These are phyloP conservation scores for Arthroderma sp. DNA, from an alignment of 2,329 filamentous ascomycete species.

Conservation along the genomic window DNA sequence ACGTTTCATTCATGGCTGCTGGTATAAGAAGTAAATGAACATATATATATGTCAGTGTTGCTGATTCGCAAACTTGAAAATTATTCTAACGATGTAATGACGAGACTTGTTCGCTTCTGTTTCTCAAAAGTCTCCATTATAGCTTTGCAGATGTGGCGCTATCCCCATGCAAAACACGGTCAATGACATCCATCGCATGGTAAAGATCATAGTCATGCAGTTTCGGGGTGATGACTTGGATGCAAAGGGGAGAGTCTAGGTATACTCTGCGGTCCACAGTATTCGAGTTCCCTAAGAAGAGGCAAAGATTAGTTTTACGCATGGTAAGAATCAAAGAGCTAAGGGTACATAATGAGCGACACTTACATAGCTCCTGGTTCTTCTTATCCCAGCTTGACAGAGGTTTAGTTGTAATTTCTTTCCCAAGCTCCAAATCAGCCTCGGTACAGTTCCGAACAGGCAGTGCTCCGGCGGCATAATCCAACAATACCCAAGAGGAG, in stretches of 20 bases:
- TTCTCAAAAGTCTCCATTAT: not conserved
- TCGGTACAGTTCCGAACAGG: constrained; percentile 40
- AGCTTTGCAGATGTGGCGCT: constrained; percentile 7
- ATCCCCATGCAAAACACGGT: constrained; percentile 20
- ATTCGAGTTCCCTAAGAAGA: constrained; percentile 30
- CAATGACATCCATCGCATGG: constrained; percentile 41
- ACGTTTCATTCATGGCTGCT: not conserved
- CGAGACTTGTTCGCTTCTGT: too few species aligned
- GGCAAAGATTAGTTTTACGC: not conserved
- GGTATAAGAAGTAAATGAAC: not conserved
- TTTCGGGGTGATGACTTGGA: constrained; percentile 43
- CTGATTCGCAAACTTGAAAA: not conserved
- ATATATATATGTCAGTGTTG: not conserved
- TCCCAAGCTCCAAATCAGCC: constrained; percentile 37
- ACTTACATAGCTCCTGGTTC: constrained; percentile 45
- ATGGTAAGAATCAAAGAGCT: not conserved
- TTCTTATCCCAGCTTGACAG: constrained; percentile 47
- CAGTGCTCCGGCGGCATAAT: constrained; percentile 46
- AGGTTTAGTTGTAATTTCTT: constrained; percentile 27
- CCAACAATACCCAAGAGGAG: constrained; percentile 46
- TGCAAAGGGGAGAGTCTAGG: constrained; percentile 39
- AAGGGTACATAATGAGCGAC: not conserved
- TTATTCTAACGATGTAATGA: too few species aligned
- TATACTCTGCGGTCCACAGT: constrained; percentile 42
- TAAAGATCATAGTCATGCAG: constrained; percentile 42